These are phyloP conservation scores for Mentha longifolia DNA, from an alignment of 257 asterid species.

Conservation along the genomic window DNA sequence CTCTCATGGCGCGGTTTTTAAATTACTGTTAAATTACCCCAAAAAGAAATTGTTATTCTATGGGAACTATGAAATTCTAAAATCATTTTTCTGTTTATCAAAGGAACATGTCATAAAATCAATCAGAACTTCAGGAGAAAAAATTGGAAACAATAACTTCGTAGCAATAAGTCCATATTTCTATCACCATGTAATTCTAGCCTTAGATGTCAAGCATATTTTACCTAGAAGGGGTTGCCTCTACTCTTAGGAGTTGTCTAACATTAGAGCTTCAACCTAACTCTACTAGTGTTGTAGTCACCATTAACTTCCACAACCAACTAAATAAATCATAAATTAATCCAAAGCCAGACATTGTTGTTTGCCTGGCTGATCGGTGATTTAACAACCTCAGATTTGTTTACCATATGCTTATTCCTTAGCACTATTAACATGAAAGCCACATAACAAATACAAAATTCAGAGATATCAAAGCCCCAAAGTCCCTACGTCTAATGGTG, in stretches of 20 bases:
- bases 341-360: constrained; percentile 8
- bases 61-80: neutral
- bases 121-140: neutral
- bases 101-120: neutral
- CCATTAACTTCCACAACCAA: neutral
- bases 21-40: too few species aligned
- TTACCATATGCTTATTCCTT: neutral
- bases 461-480: neutral
- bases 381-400: neutral
- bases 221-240: neutral
- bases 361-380: constrained; percentile 17
- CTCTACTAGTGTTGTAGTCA: neutral
- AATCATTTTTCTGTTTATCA: neutral
- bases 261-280: neutral
- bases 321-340: neutral
- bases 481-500: constrained; percentile 8
- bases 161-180: neutral
- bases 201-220: neutral
- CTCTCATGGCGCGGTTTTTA: too few species aligned
- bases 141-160: neutral
- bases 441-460: neutral
- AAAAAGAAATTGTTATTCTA: neutral
- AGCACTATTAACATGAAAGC: neutral
- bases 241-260: neutral
- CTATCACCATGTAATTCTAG: neutral